phyloP scores from a whole-genome alignment of 2,329 filamentous ascomycete species.

The Alternaria burnsii region DNA sequence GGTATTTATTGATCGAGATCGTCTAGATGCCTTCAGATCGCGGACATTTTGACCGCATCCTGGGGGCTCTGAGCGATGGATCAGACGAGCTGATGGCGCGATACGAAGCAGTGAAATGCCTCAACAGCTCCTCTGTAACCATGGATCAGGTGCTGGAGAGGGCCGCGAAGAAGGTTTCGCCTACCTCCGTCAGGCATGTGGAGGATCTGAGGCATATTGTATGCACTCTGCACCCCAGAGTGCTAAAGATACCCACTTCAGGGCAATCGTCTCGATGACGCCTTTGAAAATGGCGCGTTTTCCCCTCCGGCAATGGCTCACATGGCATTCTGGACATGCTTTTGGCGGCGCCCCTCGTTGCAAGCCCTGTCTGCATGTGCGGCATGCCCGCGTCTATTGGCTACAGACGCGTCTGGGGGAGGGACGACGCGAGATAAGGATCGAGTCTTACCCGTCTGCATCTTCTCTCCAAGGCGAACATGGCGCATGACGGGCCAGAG shows the following conservation, averaged over 20 bases:
- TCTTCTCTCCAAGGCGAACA: conserved; percentile 11
- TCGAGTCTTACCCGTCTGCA: conserved; percentile 16
- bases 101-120: background rate
- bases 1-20: conserved; percentile 12
- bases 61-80: conserved; percentile 6
- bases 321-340: conserved; percentile 14
- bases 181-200: conserved; percentile 9
- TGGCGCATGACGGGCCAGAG: conserved; percentile 20
- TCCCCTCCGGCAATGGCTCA: conserved; percentile 3
- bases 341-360: conserved; percentile 18
- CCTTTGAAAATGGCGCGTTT: conserved; percentile 6
- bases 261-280: conserved; percentile 16
- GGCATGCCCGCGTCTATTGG: conserved; percentile 11
- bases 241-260: conserved; percentile 18
- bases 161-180: background rate
- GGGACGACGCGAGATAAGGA: conserved; percentile 15
- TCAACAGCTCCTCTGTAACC: background rate
- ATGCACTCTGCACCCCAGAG: conserved; percentile 33
- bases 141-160: background rate
- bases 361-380: conserved; percentile 17
- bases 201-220: conserved; percentile 19
- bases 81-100: conserved; percentile 1
- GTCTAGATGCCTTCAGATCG: conserved; percentile 6
- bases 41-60: conserved; percentile 4
- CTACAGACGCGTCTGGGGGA: background rate